These are phyloP conservation scores for Fraxinus xanthoxyloides DNA, from an alignment of 305 asterid genomes.

Conservation along the genomic window DNA sequence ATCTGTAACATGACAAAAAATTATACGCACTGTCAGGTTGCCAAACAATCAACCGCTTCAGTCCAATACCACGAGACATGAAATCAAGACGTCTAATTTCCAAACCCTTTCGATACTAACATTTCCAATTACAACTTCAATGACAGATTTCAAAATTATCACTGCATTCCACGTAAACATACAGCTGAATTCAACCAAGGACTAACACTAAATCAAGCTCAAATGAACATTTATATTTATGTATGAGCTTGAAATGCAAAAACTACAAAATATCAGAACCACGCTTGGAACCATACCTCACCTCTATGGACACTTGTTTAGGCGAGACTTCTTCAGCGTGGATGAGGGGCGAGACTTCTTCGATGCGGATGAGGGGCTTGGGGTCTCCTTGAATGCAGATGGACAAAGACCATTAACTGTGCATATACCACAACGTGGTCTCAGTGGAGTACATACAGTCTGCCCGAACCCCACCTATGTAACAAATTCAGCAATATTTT, in stretches of 20 bases:
- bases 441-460: slow-evolving; percentile 81
- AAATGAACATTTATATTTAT: neutral
- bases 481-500: neutral
- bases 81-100: neutral
- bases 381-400: slow-evolving; percentile 70
- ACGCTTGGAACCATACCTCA: neutral
- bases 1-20: neutral
- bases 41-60: neutral
- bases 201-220: neutral
- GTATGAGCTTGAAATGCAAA: neutral
- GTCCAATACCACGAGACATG: neutral
- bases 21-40: neutral
- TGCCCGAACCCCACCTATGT: slow-evolving; percentile 94
- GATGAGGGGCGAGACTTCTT: slow-evolving; percentile 25
- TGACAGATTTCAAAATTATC: neutral
- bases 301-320: slow-evolving; percentile 17
- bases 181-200: neutral
- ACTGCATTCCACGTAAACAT: neutral
- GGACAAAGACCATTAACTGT: slow-evolving; percentile 67
- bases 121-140: neutral
- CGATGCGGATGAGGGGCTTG: slow-evolving; percentile 52
- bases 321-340: neutral
- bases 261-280: neutral
- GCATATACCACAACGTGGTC: slow-evolving; percentile 83
- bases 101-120: neutral